These are phyloP conservation scores for Fusarium odoratissimum DNA, from an alignment of 2,329 filamentous ascomycete species.

Conservation along the genomic window DNA sequence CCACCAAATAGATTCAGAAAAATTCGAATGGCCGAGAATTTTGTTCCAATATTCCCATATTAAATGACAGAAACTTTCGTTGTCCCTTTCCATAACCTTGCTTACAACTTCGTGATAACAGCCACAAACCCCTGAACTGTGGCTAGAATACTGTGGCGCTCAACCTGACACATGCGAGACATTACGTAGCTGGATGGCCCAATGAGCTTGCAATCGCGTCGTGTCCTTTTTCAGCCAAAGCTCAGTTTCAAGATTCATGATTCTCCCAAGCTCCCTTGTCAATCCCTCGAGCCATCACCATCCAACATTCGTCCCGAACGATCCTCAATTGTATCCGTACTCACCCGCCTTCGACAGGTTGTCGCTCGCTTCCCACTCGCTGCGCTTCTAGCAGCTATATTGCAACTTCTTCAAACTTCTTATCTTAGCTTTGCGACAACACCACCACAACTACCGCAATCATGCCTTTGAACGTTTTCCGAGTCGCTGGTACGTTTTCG, in stretches of 20 bases:
- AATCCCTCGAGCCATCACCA: constrained; percentile 32
- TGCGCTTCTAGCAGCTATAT: constrained; percentile 34
- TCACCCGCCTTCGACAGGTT: constrained; percentile 22
- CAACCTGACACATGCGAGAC: constrained; percentile 23
- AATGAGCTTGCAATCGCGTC: constrained; percentile 49
- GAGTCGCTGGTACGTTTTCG: constrained; percentile 62
- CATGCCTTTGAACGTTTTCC: constrained; percentile 67
- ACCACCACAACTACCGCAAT: constrained; percentile 52
- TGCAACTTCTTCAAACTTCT: constrained; percentile 7
- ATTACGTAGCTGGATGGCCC: constrained; percentile 41
- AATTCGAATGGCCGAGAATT: too few species aligned
- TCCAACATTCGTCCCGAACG: constrained; percentile 19
- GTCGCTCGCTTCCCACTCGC: constrained; percentile 30
- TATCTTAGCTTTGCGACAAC: constrained; percentile 27
- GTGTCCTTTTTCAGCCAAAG: constrained; percentile 47
- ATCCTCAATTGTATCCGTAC: constrained; percentile 32
- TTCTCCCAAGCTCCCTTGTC: constrained; percentile 39
- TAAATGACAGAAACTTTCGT: background rate
- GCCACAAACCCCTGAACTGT: constrained; percentile 12
- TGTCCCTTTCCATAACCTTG: background rate
- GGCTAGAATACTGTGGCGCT: constrained; percentile 5
- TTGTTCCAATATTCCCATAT: background rate
- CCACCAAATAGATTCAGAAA: too few species aligned
- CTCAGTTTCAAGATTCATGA: constrained; percentile 41
- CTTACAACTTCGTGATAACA: background rate